phyloP scores from a whole-genome alignment of 148 eudicot genomes.

The Nepenthes gracilis region DNA sequence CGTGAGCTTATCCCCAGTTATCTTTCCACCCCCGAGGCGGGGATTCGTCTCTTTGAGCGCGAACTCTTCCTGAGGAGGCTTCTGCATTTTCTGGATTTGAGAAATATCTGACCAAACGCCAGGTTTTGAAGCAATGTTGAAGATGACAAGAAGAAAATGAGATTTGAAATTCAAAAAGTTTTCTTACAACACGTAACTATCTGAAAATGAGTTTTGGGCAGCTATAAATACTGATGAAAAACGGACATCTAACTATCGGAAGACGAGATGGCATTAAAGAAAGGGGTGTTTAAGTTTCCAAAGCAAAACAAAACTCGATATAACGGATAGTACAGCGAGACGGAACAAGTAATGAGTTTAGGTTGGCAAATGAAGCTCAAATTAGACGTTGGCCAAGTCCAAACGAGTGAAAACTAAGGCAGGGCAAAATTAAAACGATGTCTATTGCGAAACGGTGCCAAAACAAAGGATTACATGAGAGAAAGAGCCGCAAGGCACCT shows the following conservation, averaged over 20 bases:
- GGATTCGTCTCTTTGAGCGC: constrained; percentile 60
- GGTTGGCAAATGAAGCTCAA: neutral
- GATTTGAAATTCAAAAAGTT: constrained; percentile 4
- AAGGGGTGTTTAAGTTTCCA: constrained; percentile 4
- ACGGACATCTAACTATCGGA: constrained; percentile 9
- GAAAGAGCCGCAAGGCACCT: neutral
- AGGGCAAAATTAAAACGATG: neutral
- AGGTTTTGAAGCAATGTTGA: neutral
- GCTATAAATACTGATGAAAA: constrained; percentile 9
- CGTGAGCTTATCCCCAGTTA: constrained; percentile 44
- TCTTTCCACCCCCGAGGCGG: constrained; percentile 44
- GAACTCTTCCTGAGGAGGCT: constrained; percentile 42
- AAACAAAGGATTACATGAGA: constrained; percentile 1
- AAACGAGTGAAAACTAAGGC: neutral
- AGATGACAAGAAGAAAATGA: neutral
- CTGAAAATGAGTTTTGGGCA: constrained; percentile 9
- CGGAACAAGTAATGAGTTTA: no score
- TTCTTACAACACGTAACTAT: constrained; percentile 4
- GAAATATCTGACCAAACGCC: neutral
- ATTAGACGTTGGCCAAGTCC: constrained; percentile 7
- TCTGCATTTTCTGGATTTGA: constrained; percentile 27
- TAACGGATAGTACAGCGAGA: neutral
- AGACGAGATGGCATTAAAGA: neutral
- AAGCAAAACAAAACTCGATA: constrained; percentile 2
- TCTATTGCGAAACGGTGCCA: neutral